A percentile compares a stretch with the other conserved stretches of the same genome.
Evolutionary conservation across 2,329 filamentous ascomycete genomes (phyloP).

Genomic region (Aschersonia sp.): DNA sequence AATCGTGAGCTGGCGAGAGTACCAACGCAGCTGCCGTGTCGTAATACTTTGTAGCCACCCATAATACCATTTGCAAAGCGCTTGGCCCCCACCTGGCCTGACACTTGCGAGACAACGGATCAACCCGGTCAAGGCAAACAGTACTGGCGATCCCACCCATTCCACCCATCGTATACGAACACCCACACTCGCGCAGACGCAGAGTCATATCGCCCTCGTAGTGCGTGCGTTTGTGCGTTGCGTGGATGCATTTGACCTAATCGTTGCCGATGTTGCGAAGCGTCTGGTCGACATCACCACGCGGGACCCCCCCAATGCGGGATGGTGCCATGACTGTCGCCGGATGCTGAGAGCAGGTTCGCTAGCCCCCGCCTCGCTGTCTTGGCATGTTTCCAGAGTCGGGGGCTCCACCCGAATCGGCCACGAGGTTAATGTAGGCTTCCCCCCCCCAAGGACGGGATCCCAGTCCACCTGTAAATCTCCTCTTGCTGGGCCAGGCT

Average conservation of each 20-base stretch:
- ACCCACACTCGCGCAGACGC: background rate
- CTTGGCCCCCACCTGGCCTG: background rate
- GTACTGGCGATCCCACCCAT: too few relatives aligned
- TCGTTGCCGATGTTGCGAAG: background rate
- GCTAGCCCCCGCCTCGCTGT: conserved; percentile 1
- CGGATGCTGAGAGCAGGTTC: background rate
- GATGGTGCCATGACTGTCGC: conserved; percentile 1
- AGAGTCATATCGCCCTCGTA: background rate
- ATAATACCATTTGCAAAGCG: too few relatives aligned
- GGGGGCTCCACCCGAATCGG: conserved; percentile 4
- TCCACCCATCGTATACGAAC: too few relatives aligned
- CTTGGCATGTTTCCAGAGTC: background rate
- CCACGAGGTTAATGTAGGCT: background rate
- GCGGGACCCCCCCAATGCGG: background rate
- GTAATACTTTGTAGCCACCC: too few relatives aligned
- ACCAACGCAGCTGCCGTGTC: too few relatives aligned
- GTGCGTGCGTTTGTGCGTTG: background rate
- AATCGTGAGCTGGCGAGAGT: too few relatives aligned
- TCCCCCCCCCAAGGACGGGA: background rate
- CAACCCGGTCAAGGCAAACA: background rate
- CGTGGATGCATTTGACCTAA: background rate
- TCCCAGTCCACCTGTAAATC: background rate
- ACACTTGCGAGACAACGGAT: background rate
- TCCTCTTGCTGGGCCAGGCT: background rate
- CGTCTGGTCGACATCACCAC: background rate